Conservation (phyloP, 331 rosid species). For the Saraca asoca region DNA sequence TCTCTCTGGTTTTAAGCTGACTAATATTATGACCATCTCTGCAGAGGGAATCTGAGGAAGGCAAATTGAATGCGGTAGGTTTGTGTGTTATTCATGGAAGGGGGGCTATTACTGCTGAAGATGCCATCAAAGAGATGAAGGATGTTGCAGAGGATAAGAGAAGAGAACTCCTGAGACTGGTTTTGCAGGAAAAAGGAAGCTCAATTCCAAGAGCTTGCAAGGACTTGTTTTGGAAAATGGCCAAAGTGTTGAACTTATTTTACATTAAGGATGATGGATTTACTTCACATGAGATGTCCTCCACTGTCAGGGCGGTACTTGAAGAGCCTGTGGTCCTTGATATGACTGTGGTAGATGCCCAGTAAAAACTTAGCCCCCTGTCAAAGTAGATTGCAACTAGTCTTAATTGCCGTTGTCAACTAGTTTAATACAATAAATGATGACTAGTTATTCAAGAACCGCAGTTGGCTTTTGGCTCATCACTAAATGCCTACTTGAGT, state of each 20-base stretch:
- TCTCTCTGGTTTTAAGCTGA: background rate
- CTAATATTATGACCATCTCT: slow-evolving; percentile 23
- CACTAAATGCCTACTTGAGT: too few relatives aligned
- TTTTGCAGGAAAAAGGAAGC: slow-evolving; percentile 61
- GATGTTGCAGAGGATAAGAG: slow-evolving; percentile 41
- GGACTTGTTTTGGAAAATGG: slow-evolving; percentile 86
- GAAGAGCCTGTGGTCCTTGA: slow-evolving; percentile 53
- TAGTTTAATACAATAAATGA: too few relatives aligned
- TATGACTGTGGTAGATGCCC: slow-evolving; percentile 25
- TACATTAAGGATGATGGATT: slow-evolving; percentile 79
- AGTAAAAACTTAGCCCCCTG: background rate
- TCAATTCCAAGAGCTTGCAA: slow-evolving; percentile 77
- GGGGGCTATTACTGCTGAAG: slow-evolving; percentile 47
- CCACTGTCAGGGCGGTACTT: slow-evolving; percentile 47
- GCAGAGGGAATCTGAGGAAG: slow-evolving; percentile 80
- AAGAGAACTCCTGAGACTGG: slow-evolving; percentile 62
- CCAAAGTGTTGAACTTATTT: slow-evolving; percentile 56
- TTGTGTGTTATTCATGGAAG: slow-evolving; percentile 43
- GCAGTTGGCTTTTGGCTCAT: too few relatives aligned
- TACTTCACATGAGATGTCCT: slow-evolving; percentile 57
- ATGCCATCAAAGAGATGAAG: slow-evolving; percentile 44
- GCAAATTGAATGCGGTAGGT: slow-evolving; percentile 63
- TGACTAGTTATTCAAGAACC: too few relatives aligned
- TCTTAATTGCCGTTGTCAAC: too few relatives aligned
- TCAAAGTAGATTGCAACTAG: background rate